These are phyloP conservation scores for Cornus controversa DNA, from an alignment of 148 eudicot genomes.

Conservation along the genomic window DNA sequence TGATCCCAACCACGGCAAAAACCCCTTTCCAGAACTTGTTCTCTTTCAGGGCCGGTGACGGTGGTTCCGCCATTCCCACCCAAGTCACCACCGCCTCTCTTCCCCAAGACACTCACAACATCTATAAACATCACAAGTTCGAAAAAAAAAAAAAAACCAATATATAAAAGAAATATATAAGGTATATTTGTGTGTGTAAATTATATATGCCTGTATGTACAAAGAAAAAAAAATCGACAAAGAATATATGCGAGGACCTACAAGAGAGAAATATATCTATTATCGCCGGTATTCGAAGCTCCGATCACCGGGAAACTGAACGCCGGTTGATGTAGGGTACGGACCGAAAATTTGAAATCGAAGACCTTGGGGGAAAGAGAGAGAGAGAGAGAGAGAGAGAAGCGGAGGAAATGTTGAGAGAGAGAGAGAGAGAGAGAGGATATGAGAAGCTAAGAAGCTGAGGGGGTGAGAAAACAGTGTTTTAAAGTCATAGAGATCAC, in stretches of 20 bases:
- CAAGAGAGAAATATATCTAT: background rate
- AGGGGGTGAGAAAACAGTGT: background rate
- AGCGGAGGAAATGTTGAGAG: background rate
- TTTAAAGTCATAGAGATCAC: background rate
- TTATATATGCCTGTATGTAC: too few species aligned
- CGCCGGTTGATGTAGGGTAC: background rate
- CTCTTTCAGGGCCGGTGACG: conserved; percentile 33
- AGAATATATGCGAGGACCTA: background rate
- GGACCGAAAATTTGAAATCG: background rate
- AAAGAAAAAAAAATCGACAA: background rate
- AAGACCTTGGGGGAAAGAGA: background rate
- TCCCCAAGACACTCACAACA: background rate
- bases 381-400: conserved; percentile 12
- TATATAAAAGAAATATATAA: background rate
- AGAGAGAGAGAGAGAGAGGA: background rate
- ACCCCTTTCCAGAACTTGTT: conserved; percentile 46
- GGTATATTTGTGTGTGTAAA: background rate
- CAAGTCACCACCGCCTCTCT: conserved; percentile 17
- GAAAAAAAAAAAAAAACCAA: background rate
- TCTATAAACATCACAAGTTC: background rate
- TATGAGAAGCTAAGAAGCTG: too few species aligned
- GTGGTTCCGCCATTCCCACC: conserved; percentile 37
- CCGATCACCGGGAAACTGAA: background rate
- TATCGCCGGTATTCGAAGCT: background rate
- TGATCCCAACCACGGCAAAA: conserved; percentile 73